Evolutionary conservation across 2,329 filamentous ascomycete species (phyloP).

Genomic region (Macrophomina tecta): DNA sequence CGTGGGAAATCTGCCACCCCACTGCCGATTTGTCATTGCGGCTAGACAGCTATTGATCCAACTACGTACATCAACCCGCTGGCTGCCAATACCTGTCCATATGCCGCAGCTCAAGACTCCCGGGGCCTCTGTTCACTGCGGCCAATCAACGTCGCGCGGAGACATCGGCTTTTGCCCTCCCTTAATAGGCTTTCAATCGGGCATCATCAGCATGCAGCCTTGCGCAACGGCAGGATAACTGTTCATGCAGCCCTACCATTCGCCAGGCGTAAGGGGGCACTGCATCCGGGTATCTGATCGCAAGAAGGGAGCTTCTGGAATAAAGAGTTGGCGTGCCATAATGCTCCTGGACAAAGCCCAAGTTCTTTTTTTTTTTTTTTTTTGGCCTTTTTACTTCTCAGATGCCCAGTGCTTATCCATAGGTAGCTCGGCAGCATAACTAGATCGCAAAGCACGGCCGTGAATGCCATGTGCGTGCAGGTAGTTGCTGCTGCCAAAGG

Average conservation of each 20-base stretch:
- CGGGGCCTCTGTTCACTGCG: neutral
- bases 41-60: conserved; percentile 17
- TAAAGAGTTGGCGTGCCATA: too few relatives aligned
- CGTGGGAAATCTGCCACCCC: conserved; percentile 18
- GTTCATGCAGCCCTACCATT: conserved; percentile 22
- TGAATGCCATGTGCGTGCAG: neutral
- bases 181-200: conserved; percentile 5
- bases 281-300: too few relatives aligned
- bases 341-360: neutral
- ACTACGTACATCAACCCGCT: neutral
- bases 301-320: too few relatives aligned
- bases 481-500: neutral
- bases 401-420: conserved; percentile 5
- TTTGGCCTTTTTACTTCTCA: neutral
- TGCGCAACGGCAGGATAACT: conserved; percentile 13
- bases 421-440: neutral
- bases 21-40: conserved; percentile 23
- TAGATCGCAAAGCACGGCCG: neutral
- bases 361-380: neutral
- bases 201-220: conserved; percentile 18
- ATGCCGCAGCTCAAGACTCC: neutral
- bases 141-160: conserved; percentile 6
- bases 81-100: neutral
- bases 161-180: neutral
- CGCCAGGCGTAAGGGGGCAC: conserved; percentile 6